Conservation (phyloP, 768 basidiomycete species). For the Auricularia sp. region DNA sequence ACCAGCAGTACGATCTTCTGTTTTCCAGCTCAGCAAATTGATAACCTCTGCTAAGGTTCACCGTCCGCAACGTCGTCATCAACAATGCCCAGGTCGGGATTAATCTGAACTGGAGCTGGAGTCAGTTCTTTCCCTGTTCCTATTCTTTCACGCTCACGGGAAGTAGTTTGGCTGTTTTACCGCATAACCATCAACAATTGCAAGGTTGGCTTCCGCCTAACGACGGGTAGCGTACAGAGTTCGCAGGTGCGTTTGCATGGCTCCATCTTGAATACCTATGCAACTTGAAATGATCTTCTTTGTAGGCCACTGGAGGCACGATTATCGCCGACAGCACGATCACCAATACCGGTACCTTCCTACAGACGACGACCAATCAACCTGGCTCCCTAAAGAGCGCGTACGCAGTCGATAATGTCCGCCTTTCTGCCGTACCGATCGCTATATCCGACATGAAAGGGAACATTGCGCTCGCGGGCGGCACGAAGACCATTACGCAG, state of each 20-base stretch:
- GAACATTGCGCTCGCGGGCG: conserved; percentile 11
- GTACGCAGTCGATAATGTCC: conserved; percentile 12
- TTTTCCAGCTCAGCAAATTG: not conserved
- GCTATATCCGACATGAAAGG: conserved; percentile 7
- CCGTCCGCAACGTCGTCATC: conserved; percentile 13
- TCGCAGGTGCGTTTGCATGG: not conserved
- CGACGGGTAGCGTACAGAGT: conserved; percentile 2
- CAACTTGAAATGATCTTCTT: too few species aligned
- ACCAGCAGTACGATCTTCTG: conserved; percentile 10
- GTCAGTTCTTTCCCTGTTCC: not conserved
- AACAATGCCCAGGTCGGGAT: conserved; percentile 10
- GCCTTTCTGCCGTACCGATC: conserved; percentile 9
- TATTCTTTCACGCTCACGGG: not conserved
- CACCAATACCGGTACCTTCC: conserved; percentile 10
- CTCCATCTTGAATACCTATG: not conserved
- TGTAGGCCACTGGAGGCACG: not conserved
- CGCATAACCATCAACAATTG: conserved; percentile 11
- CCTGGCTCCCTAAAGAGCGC: conserved; percentile 7
- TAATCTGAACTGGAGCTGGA: conserved; percentile 6
- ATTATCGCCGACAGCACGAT: conserved; percentile 8
- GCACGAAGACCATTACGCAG: conserved; percentile 8
- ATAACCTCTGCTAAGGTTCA: conserved; percentile 3
- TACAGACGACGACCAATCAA: conserved; percentile 10
- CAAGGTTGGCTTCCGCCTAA: conserved; percentile 7
- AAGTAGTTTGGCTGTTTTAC: conserved; percentile 11